Evolutionary conservation across 345 rosid species (phyloP), one percentile per base, ranked within the genome.

Genomic region (Corymbia maculata): DNA sequence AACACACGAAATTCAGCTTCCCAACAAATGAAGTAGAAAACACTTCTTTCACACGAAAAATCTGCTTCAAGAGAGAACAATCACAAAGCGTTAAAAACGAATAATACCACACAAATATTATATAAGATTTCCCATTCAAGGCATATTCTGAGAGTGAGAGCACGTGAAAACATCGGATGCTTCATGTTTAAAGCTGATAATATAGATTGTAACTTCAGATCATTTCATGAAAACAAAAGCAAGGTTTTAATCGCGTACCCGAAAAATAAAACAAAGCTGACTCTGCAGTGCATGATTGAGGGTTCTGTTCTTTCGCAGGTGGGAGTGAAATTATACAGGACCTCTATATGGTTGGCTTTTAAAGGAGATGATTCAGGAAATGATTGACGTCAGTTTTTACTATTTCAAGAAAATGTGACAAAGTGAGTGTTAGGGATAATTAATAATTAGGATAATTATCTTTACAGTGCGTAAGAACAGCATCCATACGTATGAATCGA

Each of bases 1-100:
- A 66, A 64, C 30, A 36, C 47, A 13, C 84, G 26, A 45, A 66
- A 66, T 66, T 50, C 84, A 66, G 59, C 85, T 44, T 42, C 57
- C 21, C 68, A 47, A 86, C 68, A n/a, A 47, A 95, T 91, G 96
- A 95, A 97, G 98, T 95, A n/a, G 99, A 96, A 55, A 95, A 95
- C 17, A 16, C 70, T 61, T 61, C 80, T 17, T 42, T 70, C 47
- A 70, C 82, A 19, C 47, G 26, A 70, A 70, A 70, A 22, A n/a
- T 9, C 88, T 30, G 51, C 44, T 70, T 70, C 6, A 70, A 19
- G 24, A 36, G 47, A 36, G 47, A 70, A 36, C 44, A 9, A 70
- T 15, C 47, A 19, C 47, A 70, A 70, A 70, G 13, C 82, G 13
- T 11, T 36, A 36, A 36, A 36, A 36, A 36, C 42, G 42, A 36